Base-by-base conservation (phyloP, 805 yeast genomes). In the Wilhelminamyces savonicus region DNA sequence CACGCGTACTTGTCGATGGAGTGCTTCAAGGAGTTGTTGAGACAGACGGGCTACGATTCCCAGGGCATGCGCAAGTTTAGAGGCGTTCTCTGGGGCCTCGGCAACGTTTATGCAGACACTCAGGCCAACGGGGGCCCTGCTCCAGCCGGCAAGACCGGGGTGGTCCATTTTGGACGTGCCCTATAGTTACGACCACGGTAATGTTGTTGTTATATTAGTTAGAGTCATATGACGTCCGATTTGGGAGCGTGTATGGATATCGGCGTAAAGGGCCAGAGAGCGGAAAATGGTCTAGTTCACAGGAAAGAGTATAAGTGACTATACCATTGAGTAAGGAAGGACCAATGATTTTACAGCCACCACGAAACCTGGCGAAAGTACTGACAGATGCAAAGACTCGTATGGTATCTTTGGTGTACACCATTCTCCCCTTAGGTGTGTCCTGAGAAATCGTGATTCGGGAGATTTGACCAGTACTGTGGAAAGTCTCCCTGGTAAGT, bases 1-100 rank as follows among this genome's bases (percentile, higher is more conserved):
- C 46, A 84, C 75, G 45, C 87, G 13, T 66, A 78, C 38, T 60
- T 81, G 39, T 72, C 82, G 7, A 69, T 74, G 59, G 66, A 79
- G 37, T 76, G 83, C 36, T 77, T 76, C 45, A 74, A 76, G 50
- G 84, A 78, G 44, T 54, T 78, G 42, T 67, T 35, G 48, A 41
- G 54, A 33, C 53, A 46, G 32, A 36, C 47, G 3, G 39, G 44
- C 19, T 48, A 39, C 17, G 56, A 50, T 30, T 32, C 46, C 18
- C 13, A 28, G 5, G 43, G 43, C 12, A 40, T 50, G 25, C 39
- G 52, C 12, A 64, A 64, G 35, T 69, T 57, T 42, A 65, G 62
- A 38, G 78, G 78, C 3, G 52, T 60, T 22, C 61, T 76, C 12
- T 74, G 76, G 58, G 82, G 82, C 0, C 49, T 70, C 27, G 68